Evolutionary conservation across 2,329 filamentous ascomycete genomes (phyloP), one percentile per base, ranked within the genome.

Genomic region (Eutypa lata): DNA sequence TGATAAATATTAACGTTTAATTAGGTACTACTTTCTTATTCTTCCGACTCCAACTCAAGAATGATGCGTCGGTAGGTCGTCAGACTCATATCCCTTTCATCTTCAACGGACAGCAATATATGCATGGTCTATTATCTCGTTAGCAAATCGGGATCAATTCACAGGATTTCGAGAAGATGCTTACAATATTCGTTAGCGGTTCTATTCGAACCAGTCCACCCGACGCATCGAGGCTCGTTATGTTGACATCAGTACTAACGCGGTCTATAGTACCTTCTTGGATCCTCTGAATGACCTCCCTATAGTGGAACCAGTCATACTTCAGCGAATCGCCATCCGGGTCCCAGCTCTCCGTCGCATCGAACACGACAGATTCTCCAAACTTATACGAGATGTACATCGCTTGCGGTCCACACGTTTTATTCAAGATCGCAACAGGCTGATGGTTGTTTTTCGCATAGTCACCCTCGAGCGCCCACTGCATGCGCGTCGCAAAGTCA

Each of bases 271-370:
- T 16, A 5, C 53, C 53, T 26, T 55, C 50, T 33, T 55, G 46
- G 21, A 52, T 52, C 7, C 50, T 46, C 49, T 35, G 11, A 7
- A 46, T 44, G 33, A 55, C 53, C 48, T 65, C 63, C 3, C 53
- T 46, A 57, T 79, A 78, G 37, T 77, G 74, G 58, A 71, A 74
- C 75, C 76, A 78, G 37, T 68, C 68, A 62, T 75, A 77, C 7
- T 63, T 66, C 28, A 77, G 57, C 19, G 13, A 26, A 42, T 68
- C 66, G 6, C 56, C 58, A 53, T 77, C 72, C 0, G 73, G 72
- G 55, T 77, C 73, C 48, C 73, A 75, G 1, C 70, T 72, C 43
- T 62, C 61, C 2, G 67, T 68, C 1, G 73, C 75, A 53, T 78
- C 73, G 0, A 78, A 62, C 0, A 56, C 64, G 19, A 77, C 57